A percentile compares a stretch with the other conserved stretches of the same genome.
phyloP scores from a whole-genome alignment of 2,329 filamentous ascomycete genomes.

The Colletotrichum salicis region DNA sequence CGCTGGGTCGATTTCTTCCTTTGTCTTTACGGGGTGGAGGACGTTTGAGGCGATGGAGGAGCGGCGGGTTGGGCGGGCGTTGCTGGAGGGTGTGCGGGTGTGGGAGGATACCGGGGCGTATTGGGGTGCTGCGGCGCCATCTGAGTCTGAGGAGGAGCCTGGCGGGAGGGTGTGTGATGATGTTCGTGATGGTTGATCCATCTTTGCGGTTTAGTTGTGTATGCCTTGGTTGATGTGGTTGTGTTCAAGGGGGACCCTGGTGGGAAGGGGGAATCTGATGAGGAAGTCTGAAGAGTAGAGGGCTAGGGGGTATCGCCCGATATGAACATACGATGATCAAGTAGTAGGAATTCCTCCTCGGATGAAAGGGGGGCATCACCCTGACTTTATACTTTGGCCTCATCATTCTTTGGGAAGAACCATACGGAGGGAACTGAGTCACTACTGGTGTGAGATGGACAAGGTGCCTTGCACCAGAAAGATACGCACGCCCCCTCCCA shows the following conservation, averaged over 20 bases:
- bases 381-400: conserved; percentile 18
- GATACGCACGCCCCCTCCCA: neutral
- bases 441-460: neutral
- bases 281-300: neutral
- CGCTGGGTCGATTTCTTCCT: conserved; percentile 52
- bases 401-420: neutral
- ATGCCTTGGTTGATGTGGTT: neutral
- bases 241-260: neutral
- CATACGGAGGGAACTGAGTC: neutral
- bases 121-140: neutral
- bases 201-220: conserved; percentile 6
- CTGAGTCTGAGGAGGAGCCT: conserved; percentile 10
- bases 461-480: neutral
- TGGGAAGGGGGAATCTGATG: neutral
- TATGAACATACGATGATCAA: neutral
- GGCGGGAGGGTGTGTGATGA: conserved; percentile 25
- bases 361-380: neutral
- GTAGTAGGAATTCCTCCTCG: neutral
- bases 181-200: conserved; percentile 17
- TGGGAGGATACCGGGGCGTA: conserved; percentile 23
- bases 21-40: conserved; percentile 39
- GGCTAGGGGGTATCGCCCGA: neutral
- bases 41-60: conserved; percentile 39
- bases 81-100: neutral
- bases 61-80: conserved; percentile 23